These are phyloP conservation scores for Trypethelium eluteriae DNA, from an alignment of 495 filamentous ascomycete genomes.

Conservation along the genomic window DNA sequence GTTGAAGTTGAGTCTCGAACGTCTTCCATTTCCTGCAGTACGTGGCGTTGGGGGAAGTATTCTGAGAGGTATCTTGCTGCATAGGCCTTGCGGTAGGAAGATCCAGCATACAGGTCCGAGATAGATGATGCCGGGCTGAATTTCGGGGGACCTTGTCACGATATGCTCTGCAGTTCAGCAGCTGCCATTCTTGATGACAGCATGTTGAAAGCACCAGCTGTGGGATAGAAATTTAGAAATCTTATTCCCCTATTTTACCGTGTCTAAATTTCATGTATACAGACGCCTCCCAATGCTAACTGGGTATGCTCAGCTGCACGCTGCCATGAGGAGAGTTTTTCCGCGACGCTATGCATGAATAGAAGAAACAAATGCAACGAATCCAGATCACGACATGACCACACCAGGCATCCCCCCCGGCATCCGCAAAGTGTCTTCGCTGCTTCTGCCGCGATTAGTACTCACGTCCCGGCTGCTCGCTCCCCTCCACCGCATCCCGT, in stretches of 20 bases:
- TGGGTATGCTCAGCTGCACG: background rate
- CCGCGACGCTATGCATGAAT: background rate
- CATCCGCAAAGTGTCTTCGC: constrained; percentile 2
- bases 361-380: background rate
- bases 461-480: background rate
- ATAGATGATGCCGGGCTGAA: background rate
- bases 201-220: background rate
- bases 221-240: background rate
- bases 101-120: background rate
- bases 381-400: background rate
- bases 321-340: background rate
- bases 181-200: background rate
- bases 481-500: constrained; percentile 6
- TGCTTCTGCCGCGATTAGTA: background rate
- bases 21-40: background rate
- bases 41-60: background rate
- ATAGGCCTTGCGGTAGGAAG: background rate
- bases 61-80: background rate
- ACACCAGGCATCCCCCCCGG: background rate
- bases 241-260: background rate
- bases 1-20: no score
- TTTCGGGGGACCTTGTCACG: background rate
- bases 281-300: background rate
- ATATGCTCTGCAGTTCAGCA: background rate
- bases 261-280: background rate